Percentiles rank a stretch among this genome's conserved stretches.
Conservation (phyloP, 768 basidiomycete species). For the Paxillus rubicundulus region DNA sequence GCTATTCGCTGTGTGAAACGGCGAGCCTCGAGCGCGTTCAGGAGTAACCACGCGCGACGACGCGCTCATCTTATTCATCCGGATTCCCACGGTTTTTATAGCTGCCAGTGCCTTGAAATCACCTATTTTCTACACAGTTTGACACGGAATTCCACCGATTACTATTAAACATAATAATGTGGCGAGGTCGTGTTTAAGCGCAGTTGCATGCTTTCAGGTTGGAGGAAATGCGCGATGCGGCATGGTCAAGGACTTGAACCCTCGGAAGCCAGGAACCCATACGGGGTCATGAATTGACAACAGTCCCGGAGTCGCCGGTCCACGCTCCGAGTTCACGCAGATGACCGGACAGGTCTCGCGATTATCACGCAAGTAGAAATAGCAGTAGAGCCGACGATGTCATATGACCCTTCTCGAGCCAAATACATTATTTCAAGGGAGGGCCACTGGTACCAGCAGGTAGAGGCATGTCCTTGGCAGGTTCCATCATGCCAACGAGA, state of each 20-base stretch:
- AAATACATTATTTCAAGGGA: neutral
- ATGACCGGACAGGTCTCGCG: too few species aligned
- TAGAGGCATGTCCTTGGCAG: neutral
- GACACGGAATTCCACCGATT: constrained; percentile 1
- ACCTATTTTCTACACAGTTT: constrained; percentile 11
- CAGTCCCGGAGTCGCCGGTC: too few species aligned
- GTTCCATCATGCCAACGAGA: constrained; percentile 7
- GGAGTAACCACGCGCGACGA: constrained; percentile 35
- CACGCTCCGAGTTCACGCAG: too few species aligned
- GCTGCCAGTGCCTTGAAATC: constrained; percentile 21
- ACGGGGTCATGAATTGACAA: too few species aligned
- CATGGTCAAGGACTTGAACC: neutral
- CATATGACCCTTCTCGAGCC: too few species aligned
- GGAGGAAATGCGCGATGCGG: neutral
- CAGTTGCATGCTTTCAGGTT: constrained; percentile 5
- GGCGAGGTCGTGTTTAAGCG: neutral
- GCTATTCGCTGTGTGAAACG: constrained; percentile 38
- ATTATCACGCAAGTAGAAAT: too few species aligned
- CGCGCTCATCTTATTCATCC: constrained; percentile 39
- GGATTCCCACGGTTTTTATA: constrained; percentile 31
- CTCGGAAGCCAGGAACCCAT: too few species aligned
- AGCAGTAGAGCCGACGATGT: too few species aligned
- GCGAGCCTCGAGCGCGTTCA: constrained; percentile 39
- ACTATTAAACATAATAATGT: constrained; percentile 3
- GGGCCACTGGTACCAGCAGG: constrained; percentile 1